phyloP scores from a whole-genome alignment of 306 rosid species.

The Sicyos edulis region DNA sequence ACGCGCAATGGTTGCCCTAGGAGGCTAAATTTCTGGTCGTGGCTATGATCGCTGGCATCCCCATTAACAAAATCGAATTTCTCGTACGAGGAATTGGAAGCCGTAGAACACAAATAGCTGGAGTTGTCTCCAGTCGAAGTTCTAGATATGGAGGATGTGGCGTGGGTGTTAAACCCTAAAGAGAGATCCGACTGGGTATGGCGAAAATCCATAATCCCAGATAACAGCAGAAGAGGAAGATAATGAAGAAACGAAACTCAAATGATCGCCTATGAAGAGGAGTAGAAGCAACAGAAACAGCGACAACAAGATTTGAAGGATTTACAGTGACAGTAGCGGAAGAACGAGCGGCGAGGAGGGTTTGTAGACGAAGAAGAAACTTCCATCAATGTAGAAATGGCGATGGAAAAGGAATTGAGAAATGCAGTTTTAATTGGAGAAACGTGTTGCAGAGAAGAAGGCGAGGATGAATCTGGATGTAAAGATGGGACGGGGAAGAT shows the following conservation, averaged over 20 bases:
- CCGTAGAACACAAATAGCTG: constrained; percentile 27
- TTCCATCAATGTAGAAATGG: constrained; percentile 36
- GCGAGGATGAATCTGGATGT: constrained; percentile 26
- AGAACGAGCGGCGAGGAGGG: constrained; percentile 24
- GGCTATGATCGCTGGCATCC: constrained; percentile 33
- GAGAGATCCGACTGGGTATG: constrained; percentile 50
- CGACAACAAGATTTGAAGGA: constrained; percentile 50
- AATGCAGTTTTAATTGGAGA: background rate
- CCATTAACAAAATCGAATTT: constrained; percentile 27
- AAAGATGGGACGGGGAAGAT: background rate
- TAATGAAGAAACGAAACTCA: background rate
- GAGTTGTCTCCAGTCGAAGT: constrained; percentile 28
- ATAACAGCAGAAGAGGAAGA: background rate
- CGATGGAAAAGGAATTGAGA: background rate
- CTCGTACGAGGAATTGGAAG: constrained; percentile 29
- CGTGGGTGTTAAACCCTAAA: constrained; percentile 44
- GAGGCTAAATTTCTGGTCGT: constrained; percentile 50
- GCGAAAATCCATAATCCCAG: constrained; percentile 37
- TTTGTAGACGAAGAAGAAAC: constrained; percentile 26
- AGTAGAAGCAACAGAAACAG: constrained; percentile 53
- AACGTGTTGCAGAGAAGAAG: background rate
- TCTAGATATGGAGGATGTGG: constrained; percentile 28
- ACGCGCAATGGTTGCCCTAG: constrained; percentile 44
- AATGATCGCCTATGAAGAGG: constrained; percentile 26
- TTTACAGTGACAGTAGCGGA: constrained; percentile 39